Percentiles rank a stretch among this genome's conserved stretches.
Conservation (phyloP, 768 basidiomycete species). For the Macrolepiota dolichaula region DNA sequence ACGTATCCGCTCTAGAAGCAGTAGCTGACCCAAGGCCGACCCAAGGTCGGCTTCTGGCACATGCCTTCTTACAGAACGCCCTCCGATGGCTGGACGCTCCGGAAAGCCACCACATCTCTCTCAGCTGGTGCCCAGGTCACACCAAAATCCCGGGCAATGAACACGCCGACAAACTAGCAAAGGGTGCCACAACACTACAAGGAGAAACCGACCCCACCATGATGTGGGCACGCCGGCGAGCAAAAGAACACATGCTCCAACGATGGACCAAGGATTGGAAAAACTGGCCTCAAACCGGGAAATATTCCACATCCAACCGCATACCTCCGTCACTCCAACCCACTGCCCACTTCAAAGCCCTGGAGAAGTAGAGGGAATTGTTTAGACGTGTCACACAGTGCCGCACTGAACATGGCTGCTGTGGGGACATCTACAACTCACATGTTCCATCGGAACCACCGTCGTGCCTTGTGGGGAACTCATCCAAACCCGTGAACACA, state of each 20-base stretch:
- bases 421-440: background rate
- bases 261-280: background rate
- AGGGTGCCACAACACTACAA: background rate
- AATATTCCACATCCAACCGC: background rate
- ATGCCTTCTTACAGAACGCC: slow-evolving; percentile 14
- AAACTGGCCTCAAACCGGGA: background rate
- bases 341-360: background rate
- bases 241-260: background rate
- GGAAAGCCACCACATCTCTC: slow-evolving; percentile 1
- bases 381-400: background rate
- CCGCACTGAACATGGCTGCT: background rate
- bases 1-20: slow-evolving; percentile 16
- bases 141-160: background rate
- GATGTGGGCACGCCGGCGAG: background rate
- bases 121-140: slow-evolving; percentile 16
- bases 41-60: slow-evolving; percentile 17
- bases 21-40: slow-evolving; percentile 17
- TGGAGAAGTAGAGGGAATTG: background rate
- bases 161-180: background rate
- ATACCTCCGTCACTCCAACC: background rate
- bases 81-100: slow-evolving; percentile 11
- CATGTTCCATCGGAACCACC: background rate
- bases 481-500: background rate
- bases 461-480: background rate
- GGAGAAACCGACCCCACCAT: background rate